Evolutionary conservation across 495 filamentous ascomycete genomes (phyloP).

Genomic region (Neurospora sp.): DNA sequence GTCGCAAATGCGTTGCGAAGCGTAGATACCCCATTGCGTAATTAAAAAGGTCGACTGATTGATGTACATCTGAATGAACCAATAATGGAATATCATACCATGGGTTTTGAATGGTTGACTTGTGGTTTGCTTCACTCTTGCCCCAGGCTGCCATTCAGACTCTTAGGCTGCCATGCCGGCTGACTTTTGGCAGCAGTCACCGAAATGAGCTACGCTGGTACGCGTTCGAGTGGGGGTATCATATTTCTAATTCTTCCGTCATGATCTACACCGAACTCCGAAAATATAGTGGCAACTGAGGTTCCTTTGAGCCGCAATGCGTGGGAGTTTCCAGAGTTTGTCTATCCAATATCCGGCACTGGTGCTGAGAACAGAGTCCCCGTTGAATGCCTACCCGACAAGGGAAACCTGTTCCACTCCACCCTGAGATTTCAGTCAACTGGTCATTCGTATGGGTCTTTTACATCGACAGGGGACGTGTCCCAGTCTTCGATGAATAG

Average conservation of each 20-base stretch:
- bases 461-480: conserved; percentile 12
- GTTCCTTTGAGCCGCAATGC: neutral
- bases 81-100: neutral
- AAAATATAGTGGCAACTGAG: neutral
- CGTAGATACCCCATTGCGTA: neutral
- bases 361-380: neutral
- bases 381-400: neutral
- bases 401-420: neutral
- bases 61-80: neutral
- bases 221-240: neutral
- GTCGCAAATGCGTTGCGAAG: neutral
- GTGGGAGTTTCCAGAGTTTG: neutral
- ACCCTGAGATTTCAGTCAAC: neutral
- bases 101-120: neutral
- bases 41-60: neutral
- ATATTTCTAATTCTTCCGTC: neutral
- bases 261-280: neutral
- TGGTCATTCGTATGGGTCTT: conserved; percentile 5
- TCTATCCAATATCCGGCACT: neutral
- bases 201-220: neutral
- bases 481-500: conserved; percentile 19
- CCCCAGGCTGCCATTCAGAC: neutral
- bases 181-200: neutral
- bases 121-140: neutral
- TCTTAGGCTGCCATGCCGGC: neutral